Conservation (phyloP, 1,284 basidiomycete species). For the Apiotrichum montevideense region DNA sequence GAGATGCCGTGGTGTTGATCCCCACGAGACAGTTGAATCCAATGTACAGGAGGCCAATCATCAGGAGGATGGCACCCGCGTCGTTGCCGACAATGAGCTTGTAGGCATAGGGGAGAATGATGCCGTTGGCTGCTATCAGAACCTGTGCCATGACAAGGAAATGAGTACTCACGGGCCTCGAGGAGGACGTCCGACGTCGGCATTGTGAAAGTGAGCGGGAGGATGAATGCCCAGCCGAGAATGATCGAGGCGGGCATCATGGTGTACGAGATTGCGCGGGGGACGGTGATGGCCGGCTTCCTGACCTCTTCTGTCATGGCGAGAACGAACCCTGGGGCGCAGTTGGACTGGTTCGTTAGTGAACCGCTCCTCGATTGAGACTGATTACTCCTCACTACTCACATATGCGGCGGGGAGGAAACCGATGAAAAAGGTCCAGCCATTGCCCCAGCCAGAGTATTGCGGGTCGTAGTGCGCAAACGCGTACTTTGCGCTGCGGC, state of each 20-base stretch:
- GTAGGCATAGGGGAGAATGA: slow-evolving; percentile 11
- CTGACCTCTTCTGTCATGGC: slow-evolving; percentile 15
- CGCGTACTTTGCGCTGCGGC: slow-evolving; percentile 12
- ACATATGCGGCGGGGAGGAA: slow-evolving; percentile 13
- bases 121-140: slow-evolving; percentile 7
- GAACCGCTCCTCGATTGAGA: too few relatives aligned
- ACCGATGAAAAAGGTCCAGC: slow-evolving; percentile 18
- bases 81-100: slow-evolving; percentile 15
- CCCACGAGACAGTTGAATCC: slow-evolving; percentile 19
- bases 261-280: slow-evolving; percentile 11
- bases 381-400: background rate
- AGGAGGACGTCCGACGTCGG: slow-evolving; percentile 11
- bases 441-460: slow-evolving; percentile 11
- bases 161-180: slow-evolving; percentile 11
- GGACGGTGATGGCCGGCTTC: slow-evolving; percentile 9
- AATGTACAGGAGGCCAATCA: slow-evolving; percentile 10
- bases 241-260: slow-evolving; percentile 14
- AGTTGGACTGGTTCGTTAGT: background rate
- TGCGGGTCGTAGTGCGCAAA: slow-evolving; percentile 14
- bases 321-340: slow-evolving; percentile 12
- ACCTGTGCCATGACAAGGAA: too few relatives aligned
- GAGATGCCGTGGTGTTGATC: slow-evolving; percentile 13
- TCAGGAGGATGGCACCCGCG: slow-evolving; percentile 10
- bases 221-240: slow-evolving; percentile 10
- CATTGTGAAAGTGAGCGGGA: slow-evolving; percentile 17